Base-by-base conservation (phyloP, 805 yeast species). In the Clavispora santaluciae region DNA sequence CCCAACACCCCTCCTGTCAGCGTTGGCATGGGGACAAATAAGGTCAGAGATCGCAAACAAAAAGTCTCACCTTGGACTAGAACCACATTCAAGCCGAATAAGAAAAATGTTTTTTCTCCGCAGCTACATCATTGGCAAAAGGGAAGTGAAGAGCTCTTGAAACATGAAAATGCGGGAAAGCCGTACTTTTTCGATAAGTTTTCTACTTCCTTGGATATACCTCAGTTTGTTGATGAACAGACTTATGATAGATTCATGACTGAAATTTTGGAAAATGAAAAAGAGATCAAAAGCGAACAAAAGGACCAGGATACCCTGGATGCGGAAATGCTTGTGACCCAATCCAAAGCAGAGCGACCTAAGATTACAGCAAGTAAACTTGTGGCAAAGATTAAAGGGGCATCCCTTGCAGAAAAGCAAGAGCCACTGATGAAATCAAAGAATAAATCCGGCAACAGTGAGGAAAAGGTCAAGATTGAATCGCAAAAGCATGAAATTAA, bases 1-100 rank as follows among this genome's bases (percentile, higher is more conserved):
- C 90, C 93, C 29, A 88, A 88, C 60, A 80, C 95, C 2, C 96
- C 99, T 1, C 90, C 98, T 0, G 77, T 68, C n/a, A 61, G 48
- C 42, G 41, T 70, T n/a, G 49, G 50, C 17, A 30, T 55, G 16
- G 53, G 51, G 4, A 42, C 51, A 29, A 48, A 42, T 75, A n/a
- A 75, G 75, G n/a, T 70, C 71, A 83, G 82, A 48, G 86, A 81
- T 44, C 75, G 79, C 50, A 78, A 78, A 43, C 70, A 75, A 15
- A 83, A 79, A 45, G 83, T 87, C 0, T 75, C 93, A 0, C 89
- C 96, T 1, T 93, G 99, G 99, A 73, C 78, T 1, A 70, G 78
- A 61, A 74, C 75, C 15, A 64, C 70, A 4, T 93, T 91, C 56
- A 71, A 66, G 5, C 67, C 72, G 7, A 79, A 79, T 46, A 37